Conservation (phyloP, 441 rosid species). For the Biscutella auriculata region DNA sequence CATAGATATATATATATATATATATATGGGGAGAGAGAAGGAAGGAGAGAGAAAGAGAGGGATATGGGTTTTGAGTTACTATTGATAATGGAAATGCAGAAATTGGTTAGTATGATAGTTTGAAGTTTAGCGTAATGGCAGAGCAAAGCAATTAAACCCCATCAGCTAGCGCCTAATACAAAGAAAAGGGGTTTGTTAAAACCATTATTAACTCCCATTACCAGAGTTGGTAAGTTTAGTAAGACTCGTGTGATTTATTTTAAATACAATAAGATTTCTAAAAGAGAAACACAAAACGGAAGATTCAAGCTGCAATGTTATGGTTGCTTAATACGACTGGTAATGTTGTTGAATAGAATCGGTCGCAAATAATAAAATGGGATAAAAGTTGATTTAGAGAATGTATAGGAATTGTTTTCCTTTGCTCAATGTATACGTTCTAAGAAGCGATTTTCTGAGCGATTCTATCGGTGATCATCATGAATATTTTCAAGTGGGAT, state of each 20-base stretch:
- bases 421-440: no score
- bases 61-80: slow-evolving; percentile 12
- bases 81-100: slow-evolving; percentile 3
- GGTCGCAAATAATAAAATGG: no score
- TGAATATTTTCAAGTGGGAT: no score
- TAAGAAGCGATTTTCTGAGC: no score
- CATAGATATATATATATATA: background rate
- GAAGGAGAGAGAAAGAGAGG: background rate
- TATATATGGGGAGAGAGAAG: no score
- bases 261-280: background rate
- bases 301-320: background rate
- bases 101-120: background rate
- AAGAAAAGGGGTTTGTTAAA: background rate
- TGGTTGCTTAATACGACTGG: background rate
- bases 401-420: no score
- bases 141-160: background rate
- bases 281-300: background rate
- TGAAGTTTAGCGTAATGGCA: background rate
- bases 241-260: background rate
- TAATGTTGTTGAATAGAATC: background rate
- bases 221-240: background rate
- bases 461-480: no score
- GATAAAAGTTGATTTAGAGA: no score
- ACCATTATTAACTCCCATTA: background rate
- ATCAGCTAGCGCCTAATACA: background rate